A percentile compares a stretch with the other conserved stretches of the same genome.
Evolutionary conservation across 768 basidiomycete genomes (phyloP).

Genomic region (Calocybe indica): DNA sequence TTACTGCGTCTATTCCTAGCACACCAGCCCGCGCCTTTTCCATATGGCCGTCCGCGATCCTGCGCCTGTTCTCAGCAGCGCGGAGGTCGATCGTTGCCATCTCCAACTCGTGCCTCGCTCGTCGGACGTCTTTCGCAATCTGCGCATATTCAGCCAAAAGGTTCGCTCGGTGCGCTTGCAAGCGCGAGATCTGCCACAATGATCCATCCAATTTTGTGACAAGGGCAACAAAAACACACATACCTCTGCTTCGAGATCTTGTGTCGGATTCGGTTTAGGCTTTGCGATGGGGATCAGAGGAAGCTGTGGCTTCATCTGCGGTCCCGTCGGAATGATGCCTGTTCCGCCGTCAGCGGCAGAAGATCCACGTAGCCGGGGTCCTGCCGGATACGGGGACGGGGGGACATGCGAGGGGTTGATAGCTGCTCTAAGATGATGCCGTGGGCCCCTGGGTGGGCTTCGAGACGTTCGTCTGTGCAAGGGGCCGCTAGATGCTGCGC

Average conservation of each 20-base stretch:
- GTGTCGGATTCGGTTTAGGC: conserved; percentile 20
- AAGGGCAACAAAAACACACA: background rate
- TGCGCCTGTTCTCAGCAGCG: conserved; percentile 52
- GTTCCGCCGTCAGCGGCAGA: conserved; percentile 1
- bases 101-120: conserved; percentile 59
- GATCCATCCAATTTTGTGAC: background rate
- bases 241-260: conserved; percentile 14
- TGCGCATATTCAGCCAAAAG: conserved; percentile 33
- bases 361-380: conserved; percentile 11
- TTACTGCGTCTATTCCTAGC: conserved; percentile 47
- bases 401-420: conserved; percentile 10
- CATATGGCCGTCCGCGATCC: conserved; percentile 50
- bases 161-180: conserved; percentile 32
- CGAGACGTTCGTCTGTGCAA: conserved; percentile 17
- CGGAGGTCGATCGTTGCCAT: conserved; percentile 53
- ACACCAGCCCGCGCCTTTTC: conserved; percentile 58
- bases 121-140: conserved; percentile 32
- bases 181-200: conserved; percentile 20
- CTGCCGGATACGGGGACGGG: conserved; percentile 12
- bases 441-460: conserved; percentile 37
- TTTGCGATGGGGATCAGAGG: conserved; percentile 27
- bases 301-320: conserved; percentile 6
- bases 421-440: conserved; percentile 17
- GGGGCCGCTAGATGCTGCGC: conserved; percentile 8
- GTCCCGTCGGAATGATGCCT: background rate